Conservation (phyloP, 2,329 filamentous ascomycete species). For the Lojkania enalia region DNA sequence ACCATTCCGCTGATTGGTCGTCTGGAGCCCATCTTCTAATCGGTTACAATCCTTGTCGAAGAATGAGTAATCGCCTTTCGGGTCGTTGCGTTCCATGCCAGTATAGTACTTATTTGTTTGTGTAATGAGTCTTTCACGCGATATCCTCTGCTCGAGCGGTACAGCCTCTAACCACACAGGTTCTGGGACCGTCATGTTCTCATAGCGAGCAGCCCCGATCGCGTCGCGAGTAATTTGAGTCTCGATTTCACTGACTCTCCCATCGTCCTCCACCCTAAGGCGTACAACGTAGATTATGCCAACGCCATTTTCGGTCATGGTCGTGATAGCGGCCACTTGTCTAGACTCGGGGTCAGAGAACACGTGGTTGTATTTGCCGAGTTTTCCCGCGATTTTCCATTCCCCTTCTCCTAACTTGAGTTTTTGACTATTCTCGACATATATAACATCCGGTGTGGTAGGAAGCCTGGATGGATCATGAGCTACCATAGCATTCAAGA, state of each 20-base stretch:
- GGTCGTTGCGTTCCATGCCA: constrained; percentile 16
- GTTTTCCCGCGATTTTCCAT: constrained; percentile 6
- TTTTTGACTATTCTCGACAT: constrained; percentile 13
- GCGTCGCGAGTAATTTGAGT: constrained; percentile 14
- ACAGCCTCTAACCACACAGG: constrained; percentile 14
- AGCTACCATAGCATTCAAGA: constrained; percentile 9
- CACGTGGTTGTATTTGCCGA: constrained; percentile 13
- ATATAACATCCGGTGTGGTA: constrained; percentile 7
- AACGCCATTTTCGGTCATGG: constrained; percentile 10
- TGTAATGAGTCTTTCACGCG: constrained; percentile 6
- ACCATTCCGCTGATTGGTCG: constrained; percentile 11
- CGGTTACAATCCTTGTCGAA: constrained; percentile 17
- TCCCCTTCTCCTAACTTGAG: constrained; percentile 9
- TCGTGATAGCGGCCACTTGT: constrained; percentile 14
- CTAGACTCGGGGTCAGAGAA: constrained; percentile 8
- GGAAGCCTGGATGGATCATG: constrained; percentile 8
- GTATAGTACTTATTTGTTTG: constrained; percentile 14
- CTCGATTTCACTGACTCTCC: constrained; percentile 13
- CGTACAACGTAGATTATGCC: constrained; percentile 11
- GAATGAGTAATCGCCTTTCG: constrained; percentile 15
- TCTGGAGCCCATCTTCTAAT: constrained; percentile 12
- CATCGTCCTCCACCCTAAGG: constrained; percentile 2
- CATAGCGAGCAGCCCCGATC: constrained; percentile 8
- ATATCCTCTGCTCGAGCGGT: constrained; percentile 8
- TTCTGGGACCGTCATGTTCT: constrained; percentile 13